Percentiles rank a stretch among this genome's conserved stretches.
Evolutionary conservation across 495 filamentous ascomycete species (phyloP).

Genomic region (Penicillium subrubescens): DNA sequence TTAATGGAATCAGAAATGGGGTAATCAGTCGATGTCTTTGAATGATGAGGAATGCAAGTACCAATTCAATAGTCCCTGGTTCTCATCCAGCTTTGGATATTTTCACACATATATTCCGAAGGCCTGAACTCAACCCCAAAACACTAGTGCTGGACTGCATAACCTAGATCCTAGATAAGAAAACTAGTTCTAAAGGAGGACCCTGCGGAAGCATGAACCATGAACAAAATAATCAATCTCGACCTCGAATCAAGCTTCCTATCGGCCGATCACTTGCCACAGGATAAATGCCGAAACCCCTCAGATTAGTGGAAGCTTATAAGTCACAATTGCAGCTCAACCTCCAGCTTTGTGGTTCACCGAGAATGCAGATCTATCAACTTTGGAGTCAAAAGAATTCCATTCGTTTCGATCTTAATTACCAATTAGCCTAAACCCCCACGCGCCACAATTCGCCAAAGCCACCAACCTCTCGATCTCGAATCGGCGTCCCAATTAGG

Average conservation of each 20-base stretch:
- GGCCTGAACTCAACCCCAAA: no score
- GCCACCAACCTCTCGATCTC: not conserved
- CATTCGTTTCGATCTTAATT: not conserved
- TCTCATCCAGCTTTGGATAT: no score
- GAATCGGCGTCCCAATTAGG: constrained; percentile 8
- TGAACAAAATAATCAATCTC: not conserved
- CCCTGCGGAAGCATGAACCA: no score
- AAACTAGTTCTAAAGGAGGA: no score
- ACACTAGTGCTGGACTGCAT: no score
- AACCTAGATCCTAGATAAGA: no score
- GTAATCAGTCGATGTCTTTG: not conserved
- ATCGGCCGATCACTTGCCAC: not conserved
- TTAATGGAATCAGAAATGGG: not conserved
- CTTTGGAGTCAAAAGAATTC: not conserved
- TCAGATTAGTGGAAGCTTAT: not conserved
- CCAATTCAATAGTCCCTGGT: not conserved
- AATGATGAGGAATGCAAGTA: not conserved
- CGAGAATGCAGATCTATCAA: not conserved
- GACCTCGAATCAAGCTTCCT: not conserved
- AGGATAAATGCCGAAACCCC: not conserved
- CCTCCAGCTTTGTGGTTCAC: not conserved
- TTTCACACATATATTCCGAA: no score
- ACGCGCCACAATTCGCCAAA: not conserved
- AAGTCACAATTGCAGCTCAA: not conserved
- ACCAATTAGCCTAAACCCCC: constrained; percentile 13